phyloP scores from a whole-genome alignment of 768 basidiomycete genomes.

The Phanerochaete sordida region DNA sequence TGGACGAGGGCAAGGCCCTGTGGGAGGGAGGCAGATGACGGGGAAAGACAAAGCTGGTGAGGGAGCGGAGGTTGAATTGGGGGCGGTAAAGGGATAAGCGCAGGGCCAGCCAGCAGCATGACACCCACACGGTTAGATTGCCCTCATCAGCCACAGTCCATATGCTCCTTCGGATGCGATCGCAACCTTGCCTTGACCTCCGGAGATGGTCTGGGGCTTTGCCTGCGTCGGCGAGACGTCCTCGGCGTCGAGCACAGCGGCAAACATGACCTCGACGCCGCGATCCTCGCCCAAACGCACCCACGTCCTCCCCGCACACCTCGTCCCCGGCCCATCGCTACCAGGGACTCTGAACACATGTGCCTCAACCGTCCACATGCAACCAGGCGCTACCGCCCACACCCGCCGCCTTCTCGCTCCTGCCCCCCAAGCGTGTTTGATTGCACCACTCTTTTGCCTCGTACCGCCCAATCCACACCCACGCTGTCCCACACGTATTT shows the following conservation, averaged over 20 bases:
- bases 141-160: slow-evolving; percentile 10
- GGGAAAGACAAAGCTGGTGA: slow-evolving; percentile 24
- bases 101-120: slow-evolving; percentile 3
- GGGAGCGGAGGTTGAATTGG: slow-evolving; percentile 20
- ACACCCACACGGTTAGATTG: slow-evolving; percentile 9
- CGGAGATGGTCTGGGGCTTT: neutral
- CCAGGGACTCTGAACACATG: neutral
- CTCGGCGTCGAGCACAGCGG: neutral
- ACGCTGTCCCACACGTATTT: neutral
- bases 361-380: slow-evolving; percentile 1
- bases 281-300: too few species aligned
- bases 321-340: neutral
- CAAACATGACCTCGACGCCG: neutral
- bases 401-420: neutral
- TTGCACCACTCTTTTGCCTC: neutral
- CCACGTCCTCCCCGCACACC: too few species aligned
- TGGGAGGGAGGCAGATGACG: slow-evolving; percentile 25
- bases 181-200: neutral
- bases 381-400: neutral
- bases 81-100: slow-evolving; percentile 18
- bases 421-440: neutral
- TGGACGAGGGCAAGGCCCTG: slow-evolving; percentile 7
- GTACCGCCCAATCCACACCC: neutral
- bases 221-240: too few species aligned
- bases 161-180: slow-evolving; percentile 14